Percentiles rank a stretch among this genome's conserved stretches.
phyloP scores from a whole-genome alignment of 768 basidiomycete genomes.

The Inosperma sp. region DNA sequence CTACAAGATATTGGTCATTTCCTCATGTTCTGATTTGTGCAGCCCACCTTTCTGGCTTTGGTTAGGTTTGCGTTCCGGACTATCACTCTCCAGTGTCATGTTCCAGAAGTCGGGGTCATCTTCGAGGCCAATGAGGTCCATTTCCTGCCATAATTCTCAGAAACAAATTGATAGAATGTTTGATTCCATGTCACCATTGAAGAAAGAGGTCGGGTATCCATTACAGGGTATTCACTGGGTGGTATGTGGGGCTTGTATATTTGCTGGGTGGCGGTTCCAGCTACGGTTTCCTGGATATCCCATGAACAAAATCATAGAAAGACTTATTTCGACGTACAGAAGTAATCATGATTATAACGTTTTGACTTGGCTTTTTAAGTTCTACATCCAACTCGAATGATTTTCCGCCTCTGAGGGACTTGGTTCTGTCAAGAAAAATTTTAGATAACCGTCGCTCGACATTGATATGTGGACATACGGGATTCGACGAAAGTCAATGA shows the following conservation, averaged over 20 bases:
- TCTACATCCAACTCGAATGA: constrained; percentile 55
- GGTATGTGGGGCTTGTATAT: constrained; percentile 56
- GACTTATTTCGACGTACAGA: constrained; percentile 42
- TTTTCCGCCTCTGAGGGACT: constrained; percentile 54
- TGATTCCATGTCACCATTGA: constrained; percentile 40
- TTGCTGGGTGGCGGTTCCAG: constrained; percentile 54
- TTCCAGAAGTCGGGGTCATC: constrained; percentile 68
- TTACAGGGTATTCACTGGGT: constrained; percentile 56
- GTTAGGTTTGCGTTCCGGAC: constrained; percentile 22
- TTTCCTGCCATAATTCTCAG: constrained; percentile 41
- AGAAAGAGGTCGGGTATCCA: constrained; percentile 65
- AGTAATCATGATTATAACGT: constrained; percentile 52
- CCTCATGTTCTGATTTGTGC: too few species aligned
- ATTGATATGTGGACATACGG: constrained; percentile 40
- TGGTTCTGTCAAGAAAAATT: constrained; percentile 48
- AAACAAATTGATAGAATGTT: not conserved
- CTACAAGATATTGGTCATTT: too few species aligned
- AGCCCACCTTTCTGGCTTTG: constrained; percentile 7
- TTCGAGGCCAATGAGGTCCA: constrained; percentile 62
- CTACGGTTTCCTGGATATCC: constrained; percentile 58
- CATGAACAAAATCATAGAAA: not conserved
- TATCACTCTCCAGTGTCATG: constrained; percentile 40
- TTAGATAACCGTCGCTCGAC: not conserved
- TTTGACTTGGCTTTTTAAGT: constrained; percentile 74
- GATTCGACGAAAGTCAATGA: constrained; percentile 77